phyloP scores from a whole-genome alignment of 2,329 filamentous ascomycete species.

The Helotiales sp. region DNA sequence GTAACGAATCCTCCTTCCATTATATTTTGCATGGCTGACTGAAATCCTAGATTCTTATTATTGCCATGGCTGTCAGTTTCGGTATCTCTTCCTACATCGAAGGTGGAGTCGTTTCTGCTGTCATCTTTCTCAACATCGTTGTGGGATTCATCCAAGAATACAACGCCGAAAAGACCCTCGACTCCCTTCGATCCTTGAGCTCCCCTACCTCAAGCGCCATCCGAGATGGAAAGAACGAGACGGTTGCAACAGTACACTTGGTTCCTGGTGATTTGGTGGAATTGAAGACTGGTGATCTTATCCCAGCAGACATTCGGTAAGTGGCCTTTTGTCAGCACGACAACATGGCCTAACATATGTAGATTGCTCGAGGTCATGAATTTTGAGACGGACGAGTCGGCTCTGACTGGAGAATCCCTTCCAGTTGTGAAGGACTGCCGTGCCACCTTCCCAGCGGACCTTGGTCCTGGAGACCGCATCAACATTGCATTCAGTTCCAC shows the following conservation, averaged over 20 bases:
- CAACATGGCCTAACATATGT: conserved; percentile 19
- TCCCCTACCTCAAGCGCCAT: conserved; percentile 50
- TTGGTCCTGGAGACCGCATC: conserved; percentile 63
- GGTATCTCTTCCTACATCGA: conserved; percentile 65
- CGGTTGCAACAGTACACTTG: conserved; percentile 57
- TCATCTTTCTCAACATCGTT: conserved; percentile 62
- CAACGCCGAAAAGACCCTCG: conserved; percentile 58
- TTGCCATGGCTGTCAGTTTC: conserved; percentile 62
- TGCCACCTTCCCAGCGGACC: conserved; percentile 54
- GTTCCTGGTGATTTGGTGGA: conserved; percentile 64
- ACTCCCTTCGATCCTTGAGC: conserved; percentile 48
- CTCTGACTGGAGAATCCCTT: conserved; percentile 66
- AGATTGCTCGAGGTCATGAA: conserved; percentile 58
- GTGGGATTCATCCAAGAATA: conserved; percentile 62
- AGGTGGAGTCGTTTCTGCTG: conserved; percentile 61
- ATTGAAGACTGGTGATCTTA: conserved; percentile 53
- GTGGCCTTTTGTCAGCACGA: not conserved
- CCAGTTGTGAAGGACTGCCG: conserved; percentile 60
- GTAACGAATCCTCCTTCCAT: conserved; percentile 37
- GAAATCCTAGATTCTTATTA: conserved; percentile 53
- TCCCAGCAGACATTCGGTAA: conserved; percentile 49
- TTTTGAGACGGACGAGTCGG: conserved; percentile 63
- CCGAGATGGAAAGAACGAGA: conserved; percentile 54
- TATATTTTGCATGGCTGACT: not conserved
- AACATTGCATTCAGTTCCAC: conserved; percentile 67